Evolutionary conservation across 2,329 filamentous ascomycete genomes (phyloP).

Genomic region (Cadophora malorum): DNA sequence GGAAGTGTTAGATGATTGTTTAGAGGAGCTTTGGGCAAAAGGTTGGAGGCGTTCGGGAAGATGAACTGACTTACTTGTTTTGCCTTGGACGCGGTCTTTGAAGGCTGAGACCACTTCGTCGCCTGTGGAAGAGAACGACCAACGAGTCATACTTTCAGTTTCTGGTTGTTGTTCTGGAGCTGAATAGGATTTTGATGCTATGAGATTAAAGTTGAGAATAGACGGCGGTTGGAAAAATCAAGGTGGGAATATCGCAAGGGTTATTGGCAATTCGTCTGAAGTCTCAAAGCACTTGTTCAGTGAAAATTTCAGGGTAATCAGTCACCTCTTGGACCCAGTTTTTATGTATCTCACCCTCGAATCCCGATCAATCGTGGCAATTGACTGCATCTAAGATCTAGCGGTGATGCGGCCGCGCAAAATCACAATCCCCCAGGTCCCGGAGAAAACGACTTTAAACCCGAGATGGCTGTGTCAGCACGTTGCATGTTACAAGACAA

Average conservation of each 20-base stretch:
- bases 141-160: slow-evolving; percentile 18
- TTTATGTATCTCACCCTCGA: background rate
- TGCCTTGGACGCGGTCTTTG: slow-evolving; percentile 26
- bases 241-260: background rate
- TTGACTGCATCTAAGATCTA: background rate
- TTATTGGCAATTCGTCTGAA: background rate
- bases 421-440: background rate
- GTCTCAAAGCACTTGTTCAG: too few relatives aligned
- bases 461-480: slow-evolving; percentile 8
- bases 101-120: slow-evolving; percentile 30
- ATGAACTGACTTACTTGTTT: slow-evolving; percentile 24
- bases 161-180: background rate
- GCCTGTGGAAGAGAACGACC: slow-evolving; percentile 20
- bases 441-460: slow-evolving; percentile 5
- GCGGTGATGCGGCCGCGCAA: background rate
- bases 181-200: background rate
- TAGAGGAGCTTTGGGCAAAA: too few relatives aligned
- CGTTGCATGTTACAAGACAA: background rate
- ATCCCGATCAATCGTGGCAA: background rate
- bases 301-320: too few relatives aligned
- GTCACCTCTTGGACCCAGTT: background rate
- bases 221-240: background rate
- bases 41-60: background rate
- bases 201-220: background rate
- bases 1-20: slow-evolving; percentile 32